Base-by-base conservation (phyloP, 371 early-diverging fungal genomes). In the Mucor velutinosus region DNA sequence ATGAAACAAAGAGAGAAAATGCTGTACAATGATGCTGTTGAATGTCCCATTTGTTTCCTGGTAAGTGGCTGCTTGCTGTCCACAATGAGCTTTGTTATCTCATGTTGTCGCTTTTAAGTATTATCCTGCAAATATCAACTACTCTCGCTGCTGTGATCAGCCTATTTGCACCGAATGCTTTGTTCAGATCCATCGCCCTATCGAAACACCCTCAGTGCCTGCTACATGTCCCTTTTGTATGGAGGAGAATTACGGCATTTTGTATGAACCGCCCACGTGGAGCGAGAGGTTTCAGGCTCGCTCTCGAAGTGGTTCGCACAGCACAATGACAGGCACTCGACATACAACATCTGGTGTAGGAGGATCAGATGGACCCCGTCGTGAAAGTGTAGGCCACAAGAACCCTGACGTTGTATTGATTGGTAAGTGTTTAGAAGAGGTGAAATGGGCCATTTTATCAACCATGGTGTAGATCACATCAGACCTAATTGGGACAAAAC, bases 111-210 rank as follows among this genome's bases (percentile, higher is more conserved):
- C 41, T 10, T 12, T 17, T 17, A 73, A 92, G 93, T 94, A 91
- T 76, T 97, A 96, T 74, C 97, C 97, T 21, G 74, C 86, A 60
- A 93, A 95, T 79, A 93, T 94, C 80, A 97, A 97, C 80, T 90
- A 92, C 70, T 91, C 96, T n/a, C 84, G 92, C 15, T 97, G 97
- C 76, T 97, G 97, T 80, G 91, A 93, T 78, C 91, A 96, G 71
- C 97, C 97, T 11, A 94, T 97, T 60, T 97, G 97, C 79, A 94
- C 97, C 10, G 97, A 95, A 72, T 97, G 97, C 73, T 95, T 97
- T 79, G 88, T 96, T 62, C 95, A 95, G 84, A 92, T 97, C 69
- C 92, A 93, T 75, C 87, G 97, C 37, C 89, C 89, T 35, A 81
- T 75, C 4, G 81, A 82, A 58, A 76, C 82, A 33, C 86, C 88